A percentile compares a stretch with the other conserved stretches of the same genome.
phyloP scores from a whole-genome alignment of 129 eudicot genomes.

The Lactuca sativa region DNA sequence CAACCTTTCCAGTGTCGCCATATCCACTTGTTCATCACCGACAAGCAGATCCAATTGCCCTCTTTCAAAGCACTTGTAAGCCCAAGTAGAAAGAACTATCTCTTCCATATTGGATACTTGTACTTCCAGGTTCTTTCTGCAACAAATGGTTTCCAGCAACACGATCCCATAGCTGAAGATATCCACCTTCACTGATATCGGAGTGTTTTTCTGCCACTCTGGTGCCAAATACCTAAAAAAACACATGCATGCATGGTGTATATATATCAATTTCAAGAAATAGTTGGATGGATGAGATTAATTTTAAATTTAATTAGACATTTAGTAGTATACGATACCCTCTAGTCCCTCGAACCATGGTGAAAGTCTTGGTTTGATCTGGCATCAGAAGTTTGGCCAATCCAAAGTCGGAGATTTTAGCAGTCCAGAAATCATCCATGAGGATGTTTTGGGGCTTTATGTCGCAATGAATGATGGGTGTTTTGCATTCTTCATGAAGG shows the following conservation, averaged over 20 bases:
- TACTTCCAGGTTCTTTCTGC: slow-evolving; percentile 35
- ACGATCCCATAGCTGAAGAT: slow-evolving; percentile 51
- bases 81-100: slow-evolving; percentile 33
- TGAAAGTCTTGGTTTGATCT: slow-evolving; percentile 45
- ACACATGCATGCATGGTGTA: not conserved
- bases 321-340: slow-evolving; percentile 14
- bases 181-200: slow-evolving; percentile 46
- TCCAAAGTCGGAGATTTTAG: slow-evolving; percentile 56
- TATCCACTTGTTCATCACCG: slow-evolving; percentile 12
- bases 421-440: slow-evolving; percentile 39
- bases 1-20: slow-evolving; percentile 25
- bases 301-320: not conserved
- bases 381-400: slow-evolving; percentile 49
- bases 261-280: not conserved
- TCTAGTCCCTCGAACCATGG: slow-evolving; percentile 45
- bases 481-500: slow-evolving; percentile 45
- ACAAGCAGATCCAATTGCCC: slow-evolving; percentile 31
- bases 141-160: slow-evolving; percentile 38
- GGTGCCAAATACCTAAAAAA: slow-evolving; percentile 45
- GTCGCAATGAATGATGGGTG: slow-evolving; percentile 54
- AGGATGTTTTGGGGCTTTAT: slow-evolving; percentile 56
- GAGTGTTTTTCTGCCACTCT: slow-evolving; percentile 47
- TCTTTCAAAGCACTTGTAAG: slow-evolving; percentile 22
- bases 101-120: slow-evolving; percentile 19
- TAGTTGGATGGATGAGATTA: not conserved